Conservation (phyloP, 192 early-diverging fungal species). For the Geranomyces michiganensis region DNA sequence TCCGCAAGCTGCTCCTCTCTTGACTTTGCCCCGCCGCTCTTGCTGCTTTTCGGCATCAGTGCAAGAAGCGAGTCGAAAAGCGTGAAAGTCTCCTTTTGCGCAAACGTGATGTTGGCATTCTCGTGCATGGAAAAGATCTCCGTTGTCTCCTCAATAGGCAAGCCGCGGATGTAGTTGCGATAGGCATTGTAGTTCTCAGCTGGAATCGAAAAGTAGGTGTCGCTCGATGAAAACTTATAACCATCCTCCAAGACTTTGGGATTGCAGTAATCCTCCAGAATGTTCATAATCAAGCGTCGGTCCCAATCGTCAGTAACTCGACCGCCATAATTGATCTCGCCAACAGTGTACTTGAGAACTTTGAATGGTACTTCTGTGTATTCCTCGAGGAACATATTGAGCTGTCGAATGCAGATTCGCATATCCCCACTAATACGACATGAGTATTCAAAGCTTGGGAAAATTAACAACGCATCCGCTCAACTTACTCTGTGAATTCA, state of each 20-base stretch:
- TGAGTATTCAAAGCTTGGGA: not conserved
- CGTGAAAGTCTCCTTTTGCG: conserved; percentile 61
- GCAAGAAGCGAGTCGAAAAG: conserved; percentile 57
- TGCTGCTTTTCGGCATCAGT: conserved; percentile 54
- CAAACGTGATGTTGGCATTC: conserved; percentile 67
- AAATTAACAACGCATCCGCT: not conserved
- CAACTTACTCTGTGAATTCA: conserved; percentile 52
- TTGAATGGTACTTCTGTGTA: conserved; percentile 63
- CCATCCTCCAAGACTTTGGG: conserved; percentile 56
- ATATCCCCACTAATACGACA: conserved; percentile 49
- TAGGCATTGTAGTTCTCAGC: conserved; percentile 50
- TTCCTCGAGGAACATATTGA: conserved; percentile 66
- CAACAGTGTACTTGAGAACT: conserved; percentile 61
- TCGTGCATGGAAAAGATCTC: conserved; percentile 67
- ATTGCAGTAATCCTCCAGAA: conserved; percentile 58
- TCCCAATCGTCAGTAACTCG: conserved; percentile 65
- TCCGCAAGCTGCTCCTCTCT: conserved; percentile 55
- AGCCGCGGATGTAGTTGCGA: conserved; percentile 53
- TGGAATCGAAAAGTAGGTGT: conserved; percentile 50
- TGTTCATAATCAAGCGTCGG: conserved; percentile 61
- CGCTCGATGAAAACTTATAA: conserved; percentile 52
- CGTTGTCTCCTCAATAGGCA: conserved; percentile 62
- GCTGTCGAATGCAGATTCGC: conserved; percentile 58
- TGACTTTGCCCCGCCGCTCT: conserved; percentile 51
- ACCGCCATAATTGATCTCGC: conserved; percentile 67